A percentile compares a stretch with the other conserved stretches of the same genome.
These are phyloP conservation scores for Yamadazyma kitorensis DNA, from an alignment of 805 yeast species.

Conservation along the genomic window DNA sequence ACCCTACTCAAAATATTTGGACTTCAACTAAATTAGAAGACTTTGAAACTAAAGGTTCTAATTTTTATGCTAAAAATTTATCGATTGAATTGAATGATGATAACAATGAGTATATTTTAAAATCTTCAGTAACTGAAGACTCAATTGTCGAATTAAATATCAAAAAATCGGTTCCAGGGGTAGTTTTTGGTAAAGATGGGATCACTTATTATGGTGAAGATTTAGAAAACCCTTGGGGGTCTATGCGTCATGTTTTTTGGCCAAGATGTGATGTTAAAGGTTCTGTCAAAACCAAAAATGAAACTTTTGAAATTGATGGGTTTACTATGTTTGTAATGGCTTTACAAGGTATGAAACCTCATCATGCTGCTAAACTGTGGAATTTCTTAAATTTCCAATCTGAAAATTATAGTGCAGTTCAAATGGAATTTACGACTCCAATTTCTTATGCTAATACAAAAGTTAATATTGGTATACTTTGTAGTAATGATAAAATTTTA, in stretches of 20 bases:
- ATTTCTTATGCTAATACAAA: conserved; percentile 78
- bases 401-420: conserved; percentile 64
- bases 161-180: conserved; percentile 66
- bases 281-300: conserved; percentile 40
- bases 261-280: conserved; percentile 81
- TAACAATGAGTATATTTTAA: conserved; percentile 45
- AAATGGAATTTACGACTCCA: conserved; percentile 97
- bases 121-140: conserved; percentile 65
- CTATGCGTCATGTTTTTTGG: conserved; percentile 96
- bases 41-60: conserved; percentile 67
- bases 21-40: conserved; percentile 87
- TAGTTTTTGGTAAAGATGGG: conserved; percentile 89
- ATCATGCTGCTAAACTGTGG: conserved; percentile 98
- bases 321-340: conserved; percentile 90
- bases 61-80: conserved; percentile 76
- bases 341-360: conserved; percentile 98
- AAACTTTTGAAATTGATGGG: conserved; percentile 40
- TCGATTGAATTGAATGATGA: conserved; percentile 60
- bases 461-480: conserved; percentile 75
- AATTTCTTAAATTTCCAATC: conserved; percentile 90
- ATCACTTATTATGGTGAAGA: conserved; percentile 84
- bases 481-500: conserved; percentile 61
- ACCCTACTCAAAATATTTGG: conserved; percentile 64
- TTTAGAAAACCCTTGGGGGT: conserved; percentile 86
- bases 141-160: conserved; percentile 69